Evolutionary conservation across 2,329 filamentous ascomycete genomes (phyloP).

Genomic region (Trichoderma sp.): DNA sequence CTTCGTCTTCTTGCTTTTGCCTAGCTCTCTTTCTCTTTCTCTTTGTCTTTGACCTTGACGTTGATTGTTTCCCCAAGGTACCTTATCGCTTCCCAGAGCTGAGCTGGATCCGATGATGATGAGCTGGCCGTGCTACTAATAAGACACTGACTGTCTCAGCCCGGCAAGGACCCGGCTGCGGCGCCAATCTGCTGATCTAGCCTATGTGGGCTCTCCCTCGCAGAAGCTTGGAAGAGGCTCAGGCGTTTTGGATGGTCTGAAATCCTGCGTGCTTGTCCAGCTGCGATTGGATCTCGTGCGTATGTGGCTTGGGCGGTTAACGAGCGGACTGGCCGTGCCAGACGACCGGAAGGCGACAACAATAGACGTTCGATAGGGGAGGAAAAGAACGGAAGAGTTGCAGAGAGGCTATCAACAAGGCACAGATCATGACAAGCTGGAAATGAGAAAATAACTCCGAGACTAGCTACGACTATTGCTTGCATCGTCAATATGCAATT

Average conservation of each 20-base stretch:
- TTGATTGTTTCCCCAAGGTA: no score
- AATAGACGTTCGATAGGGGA: neutral
- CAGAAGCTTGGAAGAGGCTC: slow-evolving; percentile 1
- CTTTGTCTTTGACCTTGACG: neutral
- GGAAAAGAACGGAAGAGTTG: neutral
- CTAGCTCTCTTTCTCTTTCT: neutral
- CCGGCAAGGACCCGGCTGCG: slow-evolving; percentile 25
- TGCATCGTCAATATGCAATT: slow-evolving; percentile 19
- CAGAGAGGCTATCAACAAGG: neutral
- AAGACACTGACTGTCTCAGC: slow-evolving; percentile 41
- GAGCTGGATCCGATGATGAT: slow-evolving; percentile 1
- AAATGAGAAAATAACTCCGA: no score
- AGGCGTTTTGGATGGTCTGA: slow-evolving; percentile 3
- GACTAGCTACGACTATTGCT: neutral
- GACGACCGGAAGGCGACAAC: slow-evolving; percentile 6
- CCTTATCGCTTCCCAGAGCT: no score
- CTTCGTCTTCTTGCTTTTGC: neutral
- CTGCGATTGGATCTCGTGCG: slow-evolving; percentile 20
- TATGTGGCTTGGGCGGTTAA: slow-evolving; percentile 26
- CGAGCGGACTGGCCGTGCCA: slow-evolving; percentile 17
- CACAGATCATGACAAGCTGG: no score
- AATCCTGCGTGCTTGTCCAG: slow-evolving; percentile 13
- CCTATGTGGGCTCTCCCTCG: slow-evolving; percentile 24
- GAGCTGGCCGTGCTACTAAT: slow-evolving; percentile 30
- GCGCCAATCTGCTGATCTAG: slow-evolving; percentile 29